Conservation (phyloP, 345 rosid species). For the Orychophragmus violaceus region DNA sequence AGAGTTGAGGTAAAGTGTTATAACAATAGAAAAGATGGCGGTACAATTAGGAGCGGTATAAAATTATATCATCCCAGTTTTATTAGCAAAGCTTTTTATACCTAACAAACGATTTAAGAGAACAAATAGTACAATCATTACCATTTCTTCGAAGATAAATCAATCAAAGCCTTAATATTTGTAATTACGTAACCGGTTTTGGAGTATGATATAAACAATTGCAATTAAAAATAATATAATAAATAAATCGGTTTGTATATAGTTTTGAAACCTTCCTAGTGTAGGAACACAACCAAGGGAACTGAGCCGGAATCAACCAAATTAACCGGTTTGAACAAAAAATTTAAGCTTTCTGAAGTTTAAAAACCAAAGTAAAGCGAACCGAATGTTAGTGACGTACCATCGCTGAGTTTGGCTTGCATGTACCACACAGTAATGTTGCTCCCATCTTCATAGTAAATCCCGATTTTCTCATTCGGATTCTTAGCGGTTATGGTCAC, state of each 20-base stretch:
- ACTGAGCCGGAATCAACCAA: neutral
- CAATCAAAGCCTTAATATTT: too few relatives aligned
- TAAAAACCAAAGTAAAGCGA: slow-evolving; percentile 4
- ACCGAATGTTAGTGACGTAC: slow-evolving; percentile 17
- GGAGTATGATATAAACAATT: neutral
- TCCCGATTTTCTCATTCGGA: slow-evolving; percentile 74
- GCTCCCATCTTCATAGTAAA: slow-evolving; percentile 86
- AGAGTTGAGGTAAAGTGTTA: too few relatives aligned
- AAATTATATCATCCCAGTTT: too few relatives aligned
- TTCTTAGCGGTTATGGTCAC: slow-evolving; percentile 61
- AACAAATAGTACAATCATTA: too few relatives aligned
- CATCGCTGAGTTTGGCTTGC: slow-evolving; percentile 47
- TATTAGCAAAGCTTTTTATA: too few relatives aligned
- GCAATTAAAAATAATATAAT: neutral
- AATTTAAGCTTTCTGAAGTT: neutral
- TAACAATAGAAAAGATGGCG: too few relatives aligned
- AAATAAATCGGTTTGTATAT: neutral
- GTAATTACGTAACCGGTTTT: neutral
- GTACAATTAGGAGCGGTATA: too few relatives aligned
- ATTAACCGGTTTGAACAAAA: neutral
- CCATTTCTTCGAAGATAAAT: too few relatives aligned
- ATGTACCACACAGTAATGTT: slow-evolving; percentile 50
- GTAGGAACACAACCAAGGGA: neutral
- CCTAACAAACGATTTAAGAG: too few relatives aligned
- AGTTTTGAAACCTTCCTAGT: neutral